A percentile compares a stretch with the other conserved stretches of the same genome.
These are phyloP conservation scores for Elsinoe necatrix DNA, from an alignment of 2,329 filamentous ascomycete species.

Conservation along the genomic window DNA sequence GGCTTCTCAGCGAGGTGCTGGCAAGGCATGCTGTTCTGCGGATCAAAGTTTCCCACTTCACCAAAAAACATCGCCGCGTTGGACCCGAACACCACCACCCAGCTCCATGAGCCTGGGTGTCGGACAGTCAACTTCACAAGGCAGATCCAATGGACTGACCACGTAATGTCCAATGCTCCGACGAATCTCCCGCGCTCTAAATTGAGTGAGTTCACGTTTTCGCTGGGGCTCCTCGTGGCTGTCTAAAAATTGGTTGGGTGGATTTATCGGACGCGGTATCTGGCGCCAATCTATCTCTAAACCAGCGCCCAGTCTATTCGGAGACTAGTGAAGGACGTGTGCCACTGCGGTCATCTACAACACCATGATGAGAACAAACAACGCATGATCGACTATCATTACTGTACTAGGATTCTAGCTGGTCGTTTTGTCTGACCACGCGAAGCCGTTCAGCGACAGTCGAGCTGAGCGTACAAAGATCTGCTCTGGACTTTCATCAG, in stretches of 20 bases:
- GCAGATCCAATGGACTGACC: neutral
- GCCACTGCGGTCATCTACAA: slow-evolving; percentile 4
- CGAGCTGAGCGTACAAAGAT: neutral
- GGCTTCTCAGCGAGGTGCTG: neutral
- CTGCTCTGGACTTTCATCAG: neutral
- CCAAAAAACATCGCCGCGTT: neutral
- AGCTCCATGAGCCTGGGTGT: slow-evolving; percentile 5
- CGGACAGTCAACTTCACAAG: neutral
- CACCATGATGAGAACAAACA: neutral
- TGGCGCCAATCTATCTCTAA: slow-evolving; percentile 8
- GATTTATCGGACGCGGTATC: slow-evolving; percentile 1
- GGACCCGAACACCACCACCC: neutral
- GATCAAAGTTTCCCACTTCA: neutral
- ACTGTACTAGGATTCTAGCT: neutral
- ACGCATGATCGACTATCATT: neutral
- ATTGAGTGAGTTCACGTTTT: neutral
- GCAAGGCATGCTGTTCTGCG: neutral
- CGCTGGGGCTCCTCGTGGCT: slow-evolving; percentile 4
- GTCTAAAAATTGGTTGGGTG: slow-evolving; percentile 10
- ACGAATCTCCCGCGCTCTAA: neutral
- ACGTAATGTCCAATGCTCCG: neutral
- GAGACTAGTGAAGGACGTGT: neutral
- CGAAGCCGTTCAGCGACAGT: neutral
- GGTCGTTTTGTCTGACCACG: neutral
- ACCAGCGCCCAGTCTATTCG: neutral